phyloP scores from a whole-genome alignment of 768 basidiomycete genomes.

The Boletus speciosus region DNA sequence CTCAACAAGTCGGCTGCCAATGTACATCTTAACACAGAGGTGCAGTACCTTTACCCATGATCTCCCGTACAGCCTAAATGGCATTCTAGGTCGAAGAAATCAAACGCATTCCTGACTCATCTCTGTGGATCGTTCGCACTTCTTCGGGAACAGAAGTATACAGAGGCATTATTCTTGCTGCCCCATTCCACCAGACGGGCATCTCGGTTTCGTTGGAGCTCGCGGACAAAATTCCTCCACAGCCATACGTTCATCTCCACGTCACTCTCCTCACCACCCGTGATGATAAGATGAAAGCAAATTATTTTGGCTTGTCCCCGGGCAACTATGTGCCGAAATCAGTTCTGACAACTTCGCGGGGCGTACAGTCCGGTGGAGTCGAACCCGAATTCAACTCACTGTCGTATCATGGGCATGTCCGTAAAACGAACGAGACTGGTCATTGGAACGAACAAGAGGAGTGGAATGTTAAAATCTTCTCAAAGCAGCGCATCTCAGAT shows the following conservation, averaged over 20 bases:
- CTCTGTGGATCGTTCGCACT: conserved; percentile 53
- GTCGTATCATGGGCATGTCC: conserved; percentile 67
- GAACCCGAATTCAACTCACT: conserved; percentile 85
- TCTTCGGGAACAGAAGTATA: conserved; percentile 49
- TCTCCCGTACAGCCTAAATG: neutral
- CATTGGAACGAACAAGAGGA: conserved; percentile 31
- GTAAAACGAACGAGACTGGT: conserved; percentile 22
- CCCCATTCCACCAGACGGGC: conserved; percentile 72
- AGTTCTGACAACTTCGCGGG: conserved; percentile 71
- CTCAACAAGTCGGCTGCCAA: conserved; percentile 65
- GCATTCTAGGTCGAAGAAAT: conserved; percentile 50
- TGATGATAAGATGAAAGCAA: conserved; percentile 52
- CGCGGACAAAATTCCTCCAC: conserved; percentile 53
- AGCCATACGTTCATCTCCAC: conserved; percentile 81
- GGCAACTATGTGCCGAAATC: conserved; percentile 50
- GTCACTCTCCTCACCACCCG: conserved; percentile 88
- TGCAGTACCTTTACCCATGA: conserved; percentile 25
- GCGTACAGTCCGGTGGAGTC: conserved; percentile 49
- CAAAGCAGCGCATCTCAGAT: conserved; percentile 57
- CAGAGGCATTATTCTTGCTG: conserved; percentile 78
- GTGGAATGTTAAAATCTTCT: conserved; percentile 89
- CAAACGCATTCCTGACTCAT: conserved; percentile 39
- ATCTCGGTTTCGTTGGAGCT: conserved; percentile 52
- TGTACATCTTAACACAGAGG: conserved; percentile 67
- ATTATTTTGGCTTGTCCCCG: conserved; percentile 62